Evolutionary conservation across 2,329 filamentous ascomycete species (phyloP).

Genomic region (Mycocentrospora acerina): DNA sequence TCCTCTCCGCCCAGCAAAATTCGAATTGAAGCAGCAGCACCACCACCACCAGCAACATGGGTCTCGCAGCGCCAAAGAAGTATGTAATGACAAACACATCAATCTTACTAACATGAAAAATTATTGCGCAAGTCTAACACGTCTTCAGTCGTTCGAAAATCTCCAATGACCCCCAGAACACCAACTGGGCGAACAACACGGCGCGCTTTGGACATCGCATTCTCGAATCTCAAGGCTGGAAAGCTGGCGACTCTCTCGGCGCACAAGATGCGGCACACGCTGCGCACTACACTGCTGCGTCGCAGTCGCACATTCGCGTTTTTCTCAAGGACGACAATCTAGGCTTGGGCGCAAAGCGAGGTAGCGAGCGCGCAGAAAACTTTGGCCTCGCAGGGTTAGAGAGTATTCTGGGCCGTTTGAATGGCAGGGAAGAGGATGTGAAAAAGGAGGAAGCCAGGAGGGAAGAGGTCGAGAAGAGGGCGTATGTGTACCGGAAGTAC

Average conservation of each 20-base stretch:
- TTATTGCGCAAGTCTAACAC: slow-evolving; percentile 10
- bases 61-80: slow-evolving; percentile 69
- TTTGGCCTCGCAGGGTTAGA: slow-evolving; percentile 87
- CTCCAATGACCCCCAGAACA: slow-evolving; percentile 92
- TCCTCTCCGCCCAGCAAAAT: slow-evolving; percentile 8
- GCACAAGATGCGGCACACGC: slow-evolving; percentile 74
- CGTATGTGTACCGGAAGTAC: slow-evolving; percentile 74
- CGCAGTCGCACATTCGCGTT: slow-evolving; percentile 82
- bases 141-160: slow-evolving; percentile 65
- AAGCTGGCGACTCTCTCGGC: slow-evolving; percentile 79
- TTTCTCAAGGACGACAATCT: slow-evolving; percentile 87
- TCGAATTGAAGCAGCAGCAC: slow-evolving; percentile 5
- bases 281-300: slow-evolving; percentile 75
- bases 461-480: slow-evolving; percentile 69
- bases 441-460: slow-evolving; percentile 68
- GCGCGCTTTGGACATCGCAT: slow-evolving; percentile 87
- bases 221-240: slow-evolving; percentile 86
- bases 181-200: slow-evolving; percentile 82
- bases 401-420: slow-evolving; percentile 81
- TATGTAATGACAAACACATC: slow-evolving; percentile 43
- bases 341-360: slow-evolving; percentile 79
- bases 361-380: slow-evolving; percentile 66
- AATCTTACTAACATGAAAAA: slow-evolving; percentile 6
- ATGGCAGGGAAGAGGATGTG: slow-evolving; percentile 78
- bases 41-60: slow-evolving; percentile 56